Evolutionary conservation across 768 basidiomycete genomes (phyloP).

Genomic region (Chalciporus pseudorubinellus): DNA sequence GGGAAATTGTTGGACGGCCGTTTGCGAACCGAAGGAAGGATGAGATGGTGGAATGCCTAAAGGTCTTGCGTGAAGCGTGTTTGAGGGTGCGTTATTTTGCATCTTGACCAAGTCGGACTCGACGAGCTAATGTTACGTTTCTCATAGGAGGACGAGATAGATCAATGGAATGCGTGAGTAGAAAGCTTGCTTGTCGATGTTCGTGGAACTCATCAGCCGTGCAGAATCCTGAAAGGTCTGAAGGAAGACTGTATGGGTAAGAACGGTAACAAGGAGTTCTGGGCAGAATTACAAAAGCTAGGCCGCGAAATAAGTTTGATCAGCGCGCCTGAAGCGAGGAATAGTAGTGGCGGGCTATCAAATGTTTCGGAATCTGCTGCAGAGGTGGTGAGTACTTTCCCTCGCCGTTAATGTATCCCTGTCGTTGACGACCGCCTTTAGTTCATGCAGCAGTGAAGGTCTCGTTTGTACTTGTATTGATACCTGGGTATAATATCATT

Average conservation of each 20-base stretch:
- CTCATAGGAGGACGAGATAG: conserved; percentile 74
- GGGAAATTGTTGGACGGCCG: conserved; percentile 65
- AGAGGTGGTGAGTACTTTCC: conserved; percentile 43
- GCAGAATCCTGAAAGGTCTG: conserved; percentile 61
- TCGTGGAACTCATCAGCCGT: neutral
- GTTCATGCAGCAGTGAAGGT: conserved; percentile 24
- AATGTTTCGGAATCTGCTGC: conserved; percentile 53
- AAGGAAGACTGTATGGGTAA: conserved; percentile 51
- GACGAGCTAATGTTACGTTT: neutral
- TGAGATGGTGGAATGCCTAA: conserved; percentile 76
- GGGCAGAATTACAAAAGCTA: conserved; percentile 51
- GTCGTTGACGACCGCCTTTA: conserved; percentile 1
- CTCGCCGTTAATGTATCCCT: neutral
- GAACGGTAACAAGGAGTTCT: conserved; percentile 67
- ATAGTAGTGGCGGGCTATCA: conserved; percentile 60
- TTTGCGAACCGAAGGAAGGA: conserved; percentile 65
- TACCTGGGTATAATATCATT: neutral
- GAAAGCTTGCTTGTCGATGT: neutral
- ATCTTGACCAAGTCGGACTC: neutral
- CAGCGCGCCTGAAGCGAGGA: conserved; percentile 55
- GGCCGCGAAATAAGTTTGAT: conserved; percentile 63
- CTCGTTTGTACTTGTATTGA: neutral
- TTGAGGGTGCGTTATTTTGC: conserved; percentile 48
- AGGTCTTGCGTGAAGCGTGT: conserved; percentile 61
- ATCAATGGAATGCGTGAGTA: conserved; percentile 73